These are phyloP conservation scores for Kluyveromyces marxianus DNA, from an alignment of 1,139 yeast species.

Conservation along the genomic window DNA sequence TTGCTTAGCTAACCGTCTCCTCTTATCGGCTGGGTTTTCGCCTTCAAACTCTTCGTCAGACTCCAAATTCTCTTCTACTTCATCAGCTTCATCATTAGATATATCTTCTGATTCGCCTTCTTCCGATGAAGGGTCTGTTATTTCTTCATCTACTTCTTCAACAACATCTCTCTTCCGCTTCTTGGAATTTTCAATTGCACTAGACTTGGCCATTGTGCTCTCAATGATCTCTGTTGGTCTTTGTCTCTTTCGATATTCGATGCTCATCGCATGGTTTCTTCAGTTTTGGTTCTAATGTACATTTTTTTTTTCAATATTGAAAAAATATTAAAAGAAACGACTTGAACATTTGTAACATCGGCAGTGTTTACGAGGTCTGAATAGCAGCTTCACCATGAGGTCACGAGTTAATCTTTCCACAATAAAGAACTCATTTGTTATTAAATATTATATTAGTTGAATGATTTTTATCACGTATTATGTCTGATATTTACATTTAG, in stretches of 20 bases:
- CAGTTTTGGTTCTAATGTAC: background rate
- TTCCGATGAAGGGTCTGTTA: conserved; percentile 31
- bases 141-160: conserved; percentile 27
- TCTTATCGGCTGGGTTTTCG: conserved; percentile 86
- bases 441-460: too few species aligned
- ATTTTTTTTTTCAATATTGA: conserved; percentile 1
- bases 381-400: background rate
- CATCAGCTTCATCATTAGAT: conserved; percentile 16
- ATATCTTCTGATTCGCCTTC: conserved; percentile 22
- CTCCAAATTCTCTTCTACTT: conserved; percentile 41
- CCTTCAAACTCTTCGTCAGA: conserved; percentile 64
- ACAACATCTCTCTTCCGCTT: conserved; percentile 19
- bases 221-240: background rate
- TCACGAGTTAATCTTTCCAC: background rate
- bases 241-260: background rate
- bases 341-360: background rate
- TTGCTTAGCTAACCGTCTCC: conserved; percentile 90
- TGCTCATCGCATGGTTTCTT: conserved; percentile 3
- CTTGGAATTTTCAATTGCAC: conserved; percentile 3
- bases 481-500: too few species aligned
- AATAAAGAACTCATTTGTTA: too few species aligned
- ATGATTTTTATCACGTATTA: too few species aligned
- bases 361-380: background rate
- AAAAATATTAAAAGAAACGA: conserved; percentile 2
- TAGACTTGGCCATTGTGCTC: conserved; percentile 1